These are phyloP conservation scores for Colletotrichum viniferum DNA, from an alignment of 2,329 filamentous ascomycete species.

Conservation along the genomic window DNA sequence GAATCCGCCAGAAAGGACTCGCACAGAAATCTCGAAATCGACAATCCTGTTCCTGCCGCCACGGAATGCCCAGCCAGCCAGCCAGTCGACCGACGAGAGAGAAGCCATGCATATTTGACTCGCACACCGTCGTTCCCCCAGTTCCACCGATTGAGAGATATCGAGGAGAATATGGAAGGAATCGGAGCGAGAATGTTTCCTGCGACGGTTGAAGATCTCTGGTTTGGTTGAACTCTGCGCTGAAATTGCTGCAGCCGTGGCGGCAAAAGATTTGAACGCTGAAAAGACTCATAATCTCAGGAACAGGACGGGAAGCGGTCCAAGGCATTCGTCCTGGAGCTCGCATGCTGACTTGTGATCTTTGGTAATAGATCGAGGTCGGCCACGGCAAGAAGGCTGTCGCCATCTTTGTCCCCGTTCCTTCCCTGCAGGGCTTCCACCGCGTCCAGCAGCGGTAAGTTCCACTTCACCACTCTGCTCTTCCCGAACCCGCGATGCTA, in stretches of 20 bases:
- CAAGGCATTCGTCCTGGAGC: constrained; percentile 72
- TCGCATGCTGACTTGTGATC: constrained; percentile 76
- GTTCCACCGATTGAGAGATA: constrained; percentile 10
- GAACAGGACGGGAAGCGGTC: constrained; percentile 80
- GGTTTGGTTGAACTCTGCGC: background rate
- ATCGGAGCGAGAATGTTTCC: background rate
- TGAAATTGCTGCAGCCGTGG: constrained; percentile 2
- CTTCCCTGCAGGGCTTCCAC: constrained; percentile 98
- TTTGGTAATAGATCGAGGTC: constrained; percentile 91
- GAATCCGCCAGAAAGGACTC: constrained; percentile 19
- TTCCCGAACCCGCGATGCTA: background rate
- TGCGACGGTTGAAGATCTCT: background rate
- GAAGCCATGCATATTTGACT: background rate
- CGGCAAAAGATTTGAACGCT: constrained; percentile 26
- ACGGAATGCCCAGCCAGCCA: background rate
- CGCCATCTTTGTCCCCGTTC: constrained; percentile 99
- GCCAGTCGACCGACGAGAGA: background rate
- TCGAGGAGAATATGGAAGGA: background rate
- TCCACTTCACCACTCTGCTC: background rate
- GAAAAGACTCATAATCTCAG: constrained; percentile 32
- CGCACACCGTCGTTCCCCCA: background rate
- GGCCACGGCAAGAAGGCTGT: constrained; percentile 99
- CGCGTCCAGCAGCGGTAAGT: constrained; percentile 99
- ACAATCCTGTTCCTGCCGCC: constrained; percentile 19
- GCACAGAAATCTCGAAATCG: background rate